Conservation (phyloP, 1,284 basidiomycete species). For the Rugosomyces carneus region DNA sequence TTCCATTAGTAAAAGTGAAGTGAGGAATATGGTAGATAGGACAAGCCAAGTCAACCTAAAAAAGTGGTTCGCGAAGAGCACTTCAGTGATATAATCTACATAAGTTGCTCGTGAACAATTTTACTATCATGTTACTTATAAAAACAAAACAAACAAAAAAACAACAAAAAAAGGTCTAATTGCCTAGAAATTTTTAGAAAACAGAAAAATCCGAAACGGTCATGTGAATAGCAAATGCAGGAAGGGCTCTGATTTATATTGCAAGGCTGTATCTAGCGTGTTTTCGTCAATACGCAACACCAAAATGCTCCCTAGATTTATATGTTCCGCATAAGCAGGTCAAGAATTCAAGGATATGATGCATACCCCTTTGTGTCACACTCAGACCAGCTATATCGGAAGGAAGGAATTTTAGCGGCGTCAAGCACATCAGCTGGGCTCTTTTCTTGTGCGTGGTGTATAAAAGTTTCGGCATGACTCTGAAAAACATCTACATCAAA, state of each 20-base stretch:
- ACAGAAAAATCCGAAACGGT: neutral
- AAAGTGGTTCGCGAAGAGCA: conserved; percentile 66
- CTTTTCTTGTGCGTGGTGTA: conserved; percentile 4
- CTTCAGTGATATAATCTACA: neutral
- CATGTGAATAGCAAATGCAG: neutral
- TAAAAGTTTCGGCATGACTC: conserved; percentile 8
- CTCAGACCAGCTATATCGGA: conserved; percentile 8
- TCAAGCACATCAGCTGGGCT: neutral
- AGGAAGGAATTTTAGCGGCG: conserved; percentile 2
- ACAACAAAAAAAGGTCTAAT: too few relatives aligned
- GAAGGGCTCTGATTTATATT: too few relatives aligned
- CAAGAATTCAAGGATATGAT: neutral
- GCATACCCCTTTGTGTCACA: conserved; percentile 6
- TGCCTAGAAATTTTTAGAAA: neutral
- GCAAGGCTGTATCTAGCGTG: too few relatives aligned
- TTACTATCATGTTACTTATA: too few relatives aligned
- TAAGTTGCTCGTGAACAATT: neutral
- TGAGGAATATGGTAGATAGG: conserved; percentile 61
- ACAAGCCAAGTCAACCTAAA: conserved; percentile 64
- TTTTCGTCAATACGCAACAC: conserved; percentile 9
- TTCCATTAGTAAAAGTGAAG: conserved; percentile 45
- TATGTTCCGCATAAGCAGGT: neutral
- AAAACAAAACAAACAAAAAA: too few relatives aligned
- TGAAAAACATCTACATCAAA: conserved; percentile 16
- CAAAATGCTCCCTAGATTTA: conserved; percentile 2